Evolutionary conservation across 257 asterid genomes (phyloP), one percentile per base, ranked within the genome.

Genomic region (Salvia splendens): DNA sequence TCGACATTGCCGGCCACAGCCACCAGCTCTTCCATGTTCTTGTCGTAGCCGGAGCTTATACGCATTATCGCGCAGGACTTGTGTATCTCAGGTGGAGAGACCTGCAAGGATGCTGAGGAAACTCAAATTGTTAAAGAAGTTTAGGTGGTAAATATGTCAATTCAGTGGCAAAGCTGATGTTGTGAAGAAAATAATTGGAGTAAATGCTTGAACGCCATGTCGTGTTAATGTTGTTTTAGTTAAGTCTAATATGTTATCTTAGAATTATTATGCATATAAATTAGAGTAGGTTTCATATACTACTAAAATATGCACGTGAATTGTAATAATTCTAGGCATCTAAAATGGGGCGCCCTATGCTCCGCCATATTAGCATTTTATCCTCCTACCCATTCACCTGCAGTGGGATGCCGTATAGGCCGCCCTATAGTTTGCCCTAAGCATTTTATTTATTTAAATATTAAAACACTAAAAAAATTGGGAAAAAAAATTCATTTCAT

Each of bases 31-130:
- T 91, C 63, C 99, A 91, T 61, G 80, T 94, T 53, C 98, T 94
- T 6, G 99, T 94, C 3, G 96, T 94, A 40, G 99, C 97, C 0
- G 98, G 96, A 63, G 99, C 98, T 15, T 94, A 79, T 61, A 83
- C 98, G n/a, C 99, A 89, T 86, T 94, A 94, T 54, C 82, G 38
- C 0, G 95, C 96, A 0, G 99, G 99, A n/a, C 87, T 94, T 4
- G 84, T 94, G 61, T 94, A 94, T 72, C 91, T 94, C 38, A 73
- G 80, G 79, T 91, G 99, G 99, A 78, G 97, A 69, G 99, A 94
- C 67, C 38, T 78, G 68, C 87, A 85, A 60, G 97, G 99, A 11
- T 91, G 99, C 83, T 88, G 83, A 87, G 64, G 30, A 24, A 24
- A 2, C 30, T 24, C 30, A 1, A 61, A 61, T 61, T 42, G 10